phyloP scores from a whole-genome alignment of 108 stramenopile species.

The Mediolabrus comicus region DNA sequence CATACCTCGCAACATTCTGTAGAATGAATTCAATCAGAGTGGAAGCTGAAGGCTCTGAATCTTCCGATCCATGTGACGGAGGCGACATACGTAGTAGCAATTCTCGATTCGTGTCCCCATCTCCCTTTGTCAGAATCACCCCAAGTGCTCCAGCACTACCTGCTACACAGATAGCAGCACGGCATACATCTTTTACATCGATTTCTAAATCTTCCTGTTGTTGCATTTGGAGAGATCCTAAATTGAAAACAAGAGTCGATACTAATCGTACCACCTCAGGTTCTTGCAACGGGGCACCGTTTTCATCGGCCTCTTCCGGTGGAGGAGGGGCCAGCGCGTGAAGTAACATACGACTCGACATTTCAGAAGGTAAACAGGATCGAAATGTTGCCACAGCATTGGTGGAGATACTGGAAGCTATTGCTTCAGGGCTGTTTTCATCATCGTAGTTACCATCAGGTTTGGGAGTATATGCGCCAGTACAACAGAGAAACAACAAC shows the following conservation, averaged over 20 bases:
- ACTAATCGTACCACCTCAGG: constrained; percentile 67
- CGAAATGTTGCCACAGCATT: constrained; percentile 43
- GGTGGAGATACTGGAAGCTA: constrained; percentile 46
- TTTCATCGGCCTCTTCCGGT: constrained; percentile 35
- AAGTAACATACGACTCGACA: constrained; percentile 58
- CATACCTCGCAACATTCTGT: constrained; percentile 34
- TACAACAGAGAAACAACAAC: constrained; percentile 72
- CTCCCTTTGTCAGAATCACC: constrained; percentile 51
- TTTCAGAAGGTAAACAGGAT: constrained; percentile 41
- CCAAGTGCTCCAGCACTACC: constrained; percentile 65
- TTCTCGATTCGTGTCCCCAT: constrained; percentile 62
- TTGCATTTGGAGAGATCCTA: constrained; percentile 26
- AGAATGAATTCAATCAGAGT: constrained; percentile 44
- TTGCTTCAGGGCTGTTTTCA: constrained; percentile 52
- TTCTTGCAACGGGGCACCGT: constrained; percentile 14
- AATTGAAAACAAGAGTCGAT: constrained; percentile 64
- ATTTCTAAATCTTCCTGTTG: neutral
- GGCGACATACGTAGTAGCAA: constrained; percentile 58
- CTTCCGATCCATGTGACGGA: constrained; percentile 4
- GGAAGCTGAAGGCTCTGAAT: constrained; percentile 3
- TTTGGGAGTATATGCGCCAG: constrained; percentile 53
- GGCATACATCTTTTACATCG: constrained; percentile 22
- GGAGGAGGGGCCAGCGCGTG: constrained; percentile 79
- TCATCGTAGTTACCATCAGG: constrained; percentile 20
- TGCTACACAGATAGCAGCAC: constrained; percentile 51